Percentiles rank a stretch among this genome's conserved stretches.
Conservation (phyloP, 768 basidiomycete species). For the Russula ochroleuca region DNA sequence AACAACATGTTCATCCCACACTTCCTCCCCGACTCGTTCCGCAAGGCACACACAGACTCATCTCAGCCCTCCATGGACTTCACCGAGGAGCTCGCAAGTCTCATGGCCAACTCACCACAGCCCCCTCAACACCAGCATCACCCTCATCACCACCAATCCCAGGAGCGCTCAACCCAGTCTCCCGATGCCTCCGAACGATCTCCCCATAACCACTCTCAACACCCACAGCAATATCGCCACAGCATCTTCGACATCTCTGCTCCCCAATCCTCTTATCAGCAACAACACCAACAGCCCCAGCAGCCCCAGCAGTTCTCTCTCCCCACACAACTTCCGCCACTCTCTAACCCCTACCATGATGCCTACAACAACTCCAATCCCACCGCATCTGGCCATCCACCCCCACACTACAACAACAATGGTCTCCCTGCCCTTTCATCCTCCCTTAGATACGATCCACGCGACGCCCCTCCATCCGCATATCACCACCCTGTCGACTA, state of each 20-base stretch:
- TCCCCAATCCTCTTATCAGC: slow-evolving; percentile 37
- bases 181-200: slow-evolving; percentile 28
- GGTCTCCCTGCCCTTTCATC: slow-evolving; percentile 37
- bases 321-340: slow-evolving; percentile 32
- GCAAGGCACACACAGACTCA: slow-evolving; percentile 44
- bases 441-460: slow-evolving; percentile 36
- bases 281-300: slow-evolving; percentile 34
- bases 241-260: slow-evolving; percentile 63
- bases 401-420: slow-evolving; percentile 36
- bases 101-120: slow-evolving; percentile 43
- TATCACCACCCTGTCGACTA: slow-evolving; percentile 33
- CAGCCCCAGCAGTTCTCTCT: slow-evolving; percentile 32
- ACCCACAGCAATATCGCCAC: slow-evolving; percentile 35
- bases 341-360: slow-evolving; percentile 31
- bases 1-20: slow-evolving; percentile 45
- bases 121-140: slow-evolving; percentile 25
- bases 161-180: slow-evolving; percentile 44
- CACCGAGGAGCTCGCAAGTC: slow-evolving; percentile 60
- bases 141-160: slow-evolving; percentile 34
- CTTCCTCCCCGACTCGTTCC: slow-evolving; percentile 52
- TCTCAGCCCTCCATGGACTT: slow-evolving; percentile 44
- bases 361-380: slow-evolving; percentile 30
- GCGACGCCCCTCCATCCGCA: slow-evolving; percentile 30
- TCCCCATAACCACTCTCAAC: slow-evolving; percentile 34
- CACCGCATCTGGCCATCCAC: slow-evolving; percentile 9